Conservation (phyloP, 345 rosid genomes). For the Trapa incisa region DNA sequence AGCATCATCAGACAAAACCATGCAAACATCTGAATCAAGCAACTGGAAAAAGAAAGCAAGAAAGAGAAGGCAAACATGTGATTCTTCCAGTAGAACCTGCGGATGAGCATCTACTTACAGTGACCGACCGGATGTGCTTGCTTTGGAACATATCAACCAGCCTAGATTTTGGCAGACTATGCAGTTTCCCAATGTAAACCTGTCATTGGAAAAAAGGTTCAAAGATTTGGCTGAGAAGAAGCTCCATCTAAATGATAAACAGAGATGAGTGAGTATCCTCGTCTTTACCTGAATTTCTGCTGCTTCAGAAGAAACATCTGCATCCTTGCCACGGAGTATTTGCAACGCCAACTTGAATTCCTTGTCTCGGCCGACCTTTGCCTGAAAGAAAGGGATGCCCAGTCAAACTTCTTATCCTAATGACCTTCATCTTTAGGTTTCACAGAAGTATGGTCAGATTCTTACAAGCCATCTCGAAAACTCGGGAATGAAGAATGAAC, state of each 20-base stretch:
- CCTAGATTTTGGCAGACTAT: slow-evolving; percentile 54
- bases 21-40: neutral
- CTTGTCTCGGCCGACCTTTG: slow-evolving; percentile 48
- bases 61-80: neutral
- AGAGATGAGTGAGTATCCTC: neutral
- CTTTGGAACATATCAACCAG: slow-evolving; percentile 44
- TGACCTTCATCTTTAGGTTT: neutral
- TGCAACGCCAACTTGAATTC: slow-evolving; percentile 57
- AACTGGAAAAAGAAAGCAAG: neutral
- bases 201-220: slow-evolving; percentile 12
- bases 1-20: no score
- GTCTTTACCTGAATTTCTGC: slow-evolving; percentile 48
- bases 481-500: slow-evolving; percentile 64
- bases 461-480: slow-evolving; percentile 94
- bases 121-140: slow-evolving; percentile 50
- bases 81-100: neutral
- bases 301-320: slow-evolving; percentile 60
- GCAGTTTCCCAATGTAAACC: slow-evolving; percentile 38
- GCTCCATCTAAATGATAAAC: neutral
- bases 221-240: neutral
- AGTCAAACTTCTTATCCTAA: neutral
- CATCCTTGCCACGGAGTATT: slow-evolving; percentile 53
- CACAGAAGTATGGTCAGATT: neutral
- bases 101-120: slow-evolving; percentile 32
- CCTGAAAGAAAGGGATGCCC: slow-evolving; percentile 28